phyloP scores from a whole-genome alignment of 2,329 filamentous ascomycete genomes.

The Talaromyces sp. region DNA sequence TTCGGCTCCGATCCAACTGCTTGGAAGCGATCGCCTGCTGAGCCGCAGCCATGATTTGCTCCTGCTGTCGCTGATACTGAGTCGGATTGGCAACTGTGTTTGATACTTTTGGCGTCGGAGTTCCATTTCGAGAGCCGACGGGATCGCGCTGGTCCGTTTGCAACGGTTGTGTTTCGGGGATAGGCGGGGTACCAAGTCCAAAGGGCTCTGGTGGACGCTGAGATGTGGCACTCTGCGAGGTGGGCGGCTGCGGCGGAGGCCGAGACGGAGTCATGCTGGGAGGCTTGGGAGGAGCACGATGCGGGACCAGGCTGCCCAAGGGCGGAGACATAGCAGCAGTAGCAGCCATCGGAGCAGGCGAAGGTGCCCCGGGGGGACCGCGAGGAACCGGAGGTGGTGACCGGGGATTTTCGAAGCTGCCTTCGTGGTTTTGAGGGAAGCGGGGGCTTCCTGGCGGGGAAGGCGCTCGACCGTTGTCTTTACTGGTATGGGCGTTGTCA shows the following conservation, averaged over 20 bases:
- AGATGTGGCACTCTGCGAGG: conserved; percentile 41
- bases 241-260: conserved; percentile 46
- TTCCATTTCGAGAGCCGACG: conserved; percentile 68
- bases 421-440: conserved; percentile 85
- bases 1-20: conserved; percentile 71
- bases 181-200: conserved; percentile 50
- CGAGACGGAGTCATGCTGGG: conserved; percentile 56
- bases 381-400: conserved; percentile 85
- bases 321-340: conserved; percentile 53
- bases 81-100: conserved; percentile 41
- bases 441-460: conserved; percentile 82
- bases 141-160: conserved; percentile 68
- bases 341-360: conserved; percentile 30
- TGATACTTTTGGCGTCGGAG: conserved; percentile 50
- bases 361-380: conserved; percentile 25
- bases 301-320: conserved; percentile 68
- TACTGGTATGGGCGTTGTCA: conserved; percentile 68
- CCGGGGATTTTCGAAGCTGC: conserved; percentile 95
- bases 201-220: conserved; percentile 61
- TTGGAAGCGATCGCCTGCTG: conserved; percentile 73
- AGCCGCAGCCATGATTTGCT: conserved; percentile 77
- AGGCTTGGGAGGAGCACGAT: conserved; percentile 84
- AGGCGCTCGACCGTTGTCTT: conserved; percentile 39
- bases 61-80: conserved; percentile 71
- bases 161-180: conserved; percentile 60